Evolutionary conservation across 2,329 filamentous ascomycete species (phyloP).

Genomic region (Phaeosphaeriaceae sp.): DNA sequence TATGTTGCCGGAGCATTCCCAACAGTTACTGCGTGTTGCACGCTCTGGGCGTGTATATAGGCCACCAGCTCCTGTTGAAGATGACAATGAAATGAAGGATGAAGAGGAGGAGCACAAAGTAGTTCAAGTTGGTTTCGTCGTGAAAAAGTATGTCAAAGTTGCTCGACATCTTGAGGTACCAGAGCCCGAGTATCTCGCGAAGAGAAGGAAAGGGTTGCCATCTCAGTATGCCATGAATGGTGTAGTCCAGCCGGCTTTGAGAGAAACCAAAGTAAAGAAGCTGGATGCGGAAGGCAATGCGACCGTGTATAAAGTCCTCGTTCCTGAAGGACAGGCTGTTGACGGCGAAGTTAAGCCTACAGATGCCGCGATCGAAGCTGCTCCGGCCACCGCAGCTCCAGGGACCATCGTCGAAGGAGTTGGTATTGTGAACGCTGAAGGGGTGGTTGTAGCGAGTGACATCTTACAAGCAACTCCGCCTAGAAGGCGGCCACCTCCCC

Average conservation of each 20-base stretch:
- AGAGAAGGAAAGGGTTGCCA: conserved; percentile 64
- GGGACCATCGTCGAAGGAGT: conserved; percentile 66
- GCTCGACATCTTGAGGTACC: conserved; percentile 63
- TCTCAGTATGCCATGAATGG: conserved; percentile 46
- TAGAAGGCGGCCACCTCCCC: conserved; percentile 72
- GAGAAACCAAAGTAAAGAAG: conserved; percentile 80
- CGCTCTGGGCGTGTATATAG: conserved; percentile 80
- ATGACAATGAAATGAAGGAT: conserved; percentile 60
- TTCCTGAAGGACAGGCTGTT: conserved; percentile 78
- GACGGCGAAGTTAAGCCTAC: conserved; percentile 79
- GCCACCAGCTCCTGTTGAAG: conserved; percentile 69
- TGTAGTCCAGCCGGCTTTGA: conserved; percentile 56
- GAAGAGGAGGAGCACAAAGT: conserved; percentile 53
- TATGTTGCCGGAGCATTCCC: conserved; percentile 77
- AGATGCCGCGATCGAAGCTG: conserved; percentile 55
- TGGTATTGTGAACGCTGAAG: conserved; percentile 66
- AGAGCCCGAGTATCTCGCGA: conserved; percentile 68
- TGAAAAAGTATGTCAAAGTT: conserved; percentile 64
- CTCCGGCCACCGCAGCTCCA: conserved; percentile 57
- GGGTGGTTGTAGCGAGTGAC: conserved; percentile 61
- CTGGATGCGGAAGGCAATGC: conserved; percentile 78
- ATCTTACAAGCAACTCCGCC: conserved; percentile 56
- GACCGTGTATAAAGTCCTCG: conserved; percentile 81
- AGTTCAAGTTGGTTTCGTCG: conserved; percentile 59
- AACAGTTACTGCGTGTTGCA: conserved; percentile 81